Evolutionary conservation across 805 yeast species (phyloP).

Genomic region (Zygosaccharomyces gambellarensis): DNA sequence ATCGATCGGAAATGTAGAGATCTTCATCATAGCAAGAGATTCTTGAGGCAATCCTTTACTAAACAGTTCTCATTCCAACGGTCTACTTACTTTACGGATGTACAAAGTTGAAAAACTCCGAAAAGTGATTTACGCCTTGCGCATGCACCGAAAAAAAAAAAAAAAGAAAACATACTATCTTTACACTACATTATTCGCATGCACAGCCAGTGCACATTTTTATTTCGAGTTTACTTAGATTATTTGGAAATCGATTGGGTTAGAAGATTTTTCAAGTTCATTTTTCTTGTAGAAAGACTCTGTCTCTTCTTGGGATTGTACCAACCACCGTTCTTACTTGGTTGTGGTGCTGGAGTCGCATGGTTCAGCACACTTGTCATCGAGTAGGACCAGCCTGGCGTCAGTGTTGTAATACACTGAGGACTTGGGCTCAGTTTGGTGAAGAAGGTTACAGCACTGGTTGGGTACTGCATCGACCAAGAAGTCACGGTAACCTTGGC

Average conservation of each 20-base stretch:
- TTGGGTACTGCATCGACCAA: constrained; percentile 62
- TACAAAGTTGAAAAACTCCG: neutral
- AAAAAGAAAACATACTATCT: neutral
- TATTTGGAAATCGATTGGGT: neutral
- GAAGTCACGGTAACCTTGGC: constrained; percentile 58
- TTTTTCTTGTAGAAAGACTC: constrained; percentile 29
- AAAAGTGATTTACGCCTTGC: neutral
- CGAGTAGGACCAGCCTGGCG: constrained; percentile 81
- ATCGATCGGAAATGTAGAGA: neutral
- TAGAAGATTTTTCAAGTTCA: constrained; percentile 13
- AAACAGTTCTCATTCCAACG: neutral
- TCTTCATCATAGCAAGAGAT: no score
- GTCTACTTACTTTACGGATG: neutral
- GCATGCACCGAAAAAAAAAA: neutral
- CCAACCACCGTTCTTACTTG: constrained; percentile 55
- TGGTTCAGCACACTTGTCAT: constrained; percentile 58
- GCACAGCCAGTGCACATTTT: constrained; percentile 1
- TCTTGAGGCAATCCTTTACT: no score
- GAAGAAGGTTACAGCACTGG: constrained; percentile 63
- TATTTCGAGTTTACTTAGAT: neutral
- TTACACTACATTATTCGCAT: neutral
- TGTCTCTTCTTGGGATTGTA: constrained; percentile 58
- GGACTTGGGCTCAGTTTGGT: constrained; percentile 37
- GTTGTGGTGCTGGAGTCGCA: constrained; percentile 68
- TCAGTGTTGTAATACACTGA: constrained; percentile 56